Percentiles rank a stretch among this genome's conserved stretches.
Conservation (phyloP, 2,329 filamentous ascomycete species). For the Penicillium olsonii region DNA sequence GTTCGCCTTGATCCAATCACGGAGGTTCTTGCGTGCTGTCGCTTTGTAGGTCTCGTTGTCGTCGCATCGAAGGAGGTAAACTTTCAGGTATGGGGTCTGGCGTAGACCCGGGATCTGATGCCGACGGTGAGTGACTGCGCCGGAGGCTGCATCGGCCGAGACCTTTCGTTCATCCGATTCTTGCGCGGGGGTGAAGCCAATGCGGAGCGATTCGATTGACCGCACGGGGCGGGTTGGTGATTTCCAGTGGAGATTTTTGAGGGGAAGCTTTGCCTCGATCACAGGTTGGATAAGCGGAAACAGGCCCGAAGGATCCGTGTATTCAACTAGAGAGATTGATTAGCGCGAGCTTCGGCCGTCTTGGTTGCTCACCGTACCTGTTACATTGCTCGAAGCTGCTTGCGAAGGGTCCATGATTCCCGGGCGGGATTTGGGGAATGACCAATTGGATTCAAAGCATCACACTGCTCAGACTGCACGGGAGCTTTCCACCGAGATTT, state of each 20-base stretch:
- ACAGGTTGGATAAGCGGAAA: slow-evolving; percentile 80
- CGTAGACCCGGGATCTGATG: slow-evolving; percentile 95
- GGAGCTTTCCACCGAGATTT: slow-evolving; percentile 5
- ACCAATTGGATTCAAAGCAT: slow-evolving; percentile 30
- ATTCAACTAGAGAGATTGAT: slow-evolving; percentile 69
- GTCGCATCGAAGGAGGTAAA: slow-evolving; percentile 87
- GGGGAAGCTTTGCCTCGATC: slow-evolving; percentile 74
- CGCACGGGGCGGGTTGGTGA: slow-evolving; percentile 86
- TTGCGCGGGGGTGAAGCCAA: slow-evolving; percentile 75
- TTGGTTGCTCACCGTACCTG: slow-evolving; percentile 52
- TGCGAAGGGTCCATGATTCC: slow-evolving; percentile 45
- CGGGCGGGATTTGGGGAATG: slow-evolving; percentile 27
- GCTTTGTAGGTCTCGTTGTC: slow-evolving; percentile 93
- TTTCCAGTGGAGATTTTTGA: slow-evolving; percentile 95
- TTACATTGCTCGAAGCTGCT: slow-evolving; percentile 71
- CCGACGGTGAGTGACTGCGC: slow-evolving; percentile 57
- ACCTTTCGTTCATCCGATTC: slow-evolving; percentile 35
- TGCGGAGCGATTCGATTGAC: slow-evolving; percentile 88
- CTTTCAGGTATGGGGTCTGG: slow-evolving; percentile 89
- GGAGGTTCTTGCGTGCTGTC: slow-evolving; percentile 72
- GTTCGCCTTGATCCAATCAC: slow-evolving; percentile 87
- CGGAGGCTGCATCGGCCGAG: slow-evolving; percentile 39
- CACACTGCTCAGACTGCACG: background rate
- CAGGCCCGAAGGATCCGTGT: slow-evolving; percentile 87
- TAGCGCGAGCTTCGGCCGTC: slow-evolving; percentile 13